Percentiles rank a stretch among this genome's conserved stretches.
Conservation (phyloP, 2,329 filamentous ascomycete genomes). For the Myotisia sp. region DNA sequence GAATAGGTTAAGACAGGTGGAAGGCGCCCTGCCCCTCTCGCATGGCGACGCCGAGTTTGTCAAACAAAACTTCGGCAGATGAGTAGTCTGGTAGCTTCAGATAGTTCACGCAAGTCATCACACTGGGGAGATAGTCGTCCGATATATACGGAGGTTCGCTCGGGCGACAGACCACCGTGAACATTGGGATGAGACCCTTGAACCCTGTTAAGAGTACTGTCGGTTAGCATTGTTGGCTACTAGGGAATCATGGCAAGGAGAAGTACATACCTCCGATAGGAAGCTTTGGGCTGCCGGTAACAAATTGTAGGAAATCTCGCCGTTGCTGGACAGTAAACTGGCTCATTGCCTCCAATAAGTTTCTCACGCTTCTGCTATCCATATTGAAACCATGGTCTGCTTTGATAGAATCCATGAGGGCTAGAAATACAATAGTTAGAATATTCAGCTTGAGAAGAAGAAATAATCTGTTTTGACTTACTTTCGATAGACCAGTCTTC, state of each 20-base stretch:
- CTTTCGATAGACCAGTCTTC: conserved; percentile 98
- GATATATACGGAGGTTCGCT: conserved; percentile 85
- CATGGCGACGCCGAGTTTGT: conserved; percentile 71
- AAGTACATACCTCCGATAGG: conserved; percentile 73
- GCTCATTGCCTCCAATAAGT: conserved; percentile 88
- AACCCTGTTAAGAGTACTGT: conserved; percentile 49
- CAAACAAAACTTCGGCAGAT: conserved; percentile 57
- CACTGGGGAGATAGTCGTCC: conserved; percentile 96
- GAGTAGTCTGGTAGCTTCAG: conserved; percentile 95
- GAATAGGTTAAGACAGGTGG: conserved; percentile 53
- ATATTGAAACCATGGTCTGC: conserved; percentile 97
- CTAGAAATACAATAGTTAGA: conserved; percentile 34
- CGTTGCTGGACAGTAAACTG: conserved; percentile 60
- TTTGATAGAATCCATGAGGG: conserved; percentile 95
- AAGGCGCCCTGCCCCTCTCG: conserved; percentile 95
- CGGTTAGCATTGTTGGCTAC: not conserved
- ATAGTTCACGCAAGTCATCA: conserved; percentile 99
- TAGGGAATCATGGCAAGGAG: not conserved
- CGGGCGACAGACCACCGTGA: conserved; percentile 98
- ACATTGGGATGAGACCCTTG: conserved; percentile 93
- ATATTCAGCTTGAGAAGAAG: conserved; percentile 11
- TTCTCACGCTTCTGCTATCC: conserved; percentile 90
- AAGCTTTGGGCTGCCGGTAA: conserved; percentile 92
- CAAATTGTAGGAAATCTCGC: conserved; percentile 92
- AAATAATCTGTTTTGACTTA: conserved; percentile 36